Evolutionary conservation across 2,329 filamentous ascomycete species (phyloP).

Genomic region (Fusarium nodosum): DNA sequence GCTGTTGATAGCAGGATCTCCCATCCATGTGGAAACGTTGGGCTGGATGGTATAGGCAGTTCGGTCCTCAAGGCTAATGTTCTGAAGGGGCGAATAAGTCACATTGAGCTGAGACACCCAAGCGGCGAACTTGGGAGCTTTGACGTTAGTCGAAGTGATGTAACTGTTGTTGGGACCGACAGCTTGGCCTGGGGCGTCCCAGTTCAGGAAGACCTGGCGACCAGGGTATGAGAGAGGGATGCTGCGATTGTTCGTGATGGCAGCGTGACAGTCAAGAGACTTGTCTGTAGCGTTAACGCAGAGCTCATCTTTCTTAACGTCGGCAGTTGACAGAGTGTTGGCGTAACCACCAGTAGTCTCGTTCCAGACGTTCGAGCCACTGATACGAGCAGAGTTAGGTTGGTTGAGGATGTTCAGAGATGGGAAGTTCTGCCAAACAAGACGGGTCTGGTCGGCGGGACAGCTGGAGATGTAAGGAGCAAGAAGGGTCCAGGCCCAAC

Average conservation of each 20-base stretch:
- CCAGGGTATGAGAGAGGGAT: constrained; percentile 81
- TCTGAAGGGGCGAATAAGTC: constrained; percentile 75
- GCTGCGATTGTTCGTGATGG: constrained; percentile 76
- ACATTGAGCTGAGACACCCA: constrained; percentile 85
- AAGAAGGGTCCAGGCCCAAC: constrained; percentile 85
- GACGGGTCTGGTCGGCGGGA: constrained; percentile 77
- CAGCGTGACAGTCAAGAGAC: constrained; percentile 71
- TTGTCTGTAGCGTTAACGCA: constrained; percentile 70
- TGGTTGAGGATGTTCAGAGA: constrained; percentile 79
- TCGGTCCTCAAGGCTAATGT: constrained; percentile 62
- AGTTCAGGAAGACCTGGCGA: constrained; percentile 76
- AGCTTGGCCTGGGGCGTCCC: constrained; percentile 76
- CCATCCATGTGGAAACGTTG: constrained; percentile 73
- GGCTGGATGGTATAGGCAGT: constrained; percentile 80
- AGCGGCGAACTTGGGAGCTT: constrained; percentile 73
- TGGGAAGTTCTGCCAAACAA: constrained; percentile 90
- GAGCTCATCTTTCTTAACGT: constrained; percentile 59
- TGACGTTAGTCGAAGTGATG: constrained; percentile 73
- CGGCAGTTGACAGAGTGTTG: constrained; percentile 66
- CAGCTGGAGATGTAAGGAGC: constrained; percentile 86
- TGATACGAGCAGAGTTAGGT: constrained; percentile 77
- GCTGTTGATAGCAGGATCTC: constrained; percentile 78
- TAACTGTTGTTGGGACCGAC: constrained; percentile 89
- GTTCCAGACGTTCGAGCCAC: constrained; percentile 71
- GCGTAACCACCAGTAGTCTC: constrained; percentile 74